These are phyloP conservation scores for Cutaneotrichosporon curvatum DNA, from an alignment of 1,284 basidiomycete species.

Conservation along the genomic window DNA sequence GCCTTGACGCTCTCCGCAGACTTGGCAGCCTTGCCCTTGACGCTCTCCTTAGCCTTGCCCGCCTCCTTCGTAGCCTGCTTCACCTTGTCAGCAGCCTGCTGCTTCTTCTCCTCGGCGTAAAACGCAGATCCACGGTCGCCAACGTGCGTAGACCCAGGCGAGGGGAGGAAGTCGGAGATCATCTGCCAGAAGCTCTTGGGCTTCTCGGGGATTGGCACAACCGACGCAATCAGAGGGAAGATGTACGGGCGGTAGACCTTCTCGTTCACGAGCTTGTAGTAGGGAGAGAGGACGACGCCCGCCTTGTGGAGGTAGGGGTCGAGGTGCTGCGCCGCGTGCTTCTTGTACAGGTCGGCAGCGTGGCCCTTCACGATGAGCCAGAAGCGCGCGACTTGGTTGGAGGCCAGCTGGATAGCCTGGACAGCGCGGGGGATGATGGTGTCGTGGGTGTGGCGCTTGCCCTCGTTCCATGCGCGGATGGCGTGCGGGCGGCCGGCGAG, in stretches of 20 bases:
- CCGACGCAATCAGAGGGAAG: constrained; percentile 22
- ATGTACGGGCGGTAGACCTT: constrained; percentile 34
- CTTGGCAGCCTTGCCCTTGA: not conserved
- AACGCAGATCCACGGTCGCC: constrained; percentile 5
- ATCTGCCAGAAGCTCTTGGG: constrained; percentile 32
- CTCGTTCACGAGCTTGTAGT: constrained; percentile 11
- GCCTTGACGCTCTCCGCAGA: not conserved
- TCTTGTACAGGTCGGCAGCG: constrained; percentile 20
- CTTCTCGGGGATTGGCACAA: constrained; percentile 26
- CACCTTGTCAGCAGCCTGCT: constrained; percentile 2
- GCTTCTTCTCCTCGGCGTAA: not conserved
- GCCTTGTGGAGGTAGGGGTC: constrained; percentile 25
- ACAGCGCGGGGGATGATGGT: constrained; percentile 15
- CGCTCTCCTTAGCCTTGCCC: constrained; percentile 3
- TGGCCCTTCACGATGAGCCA: constrained; percentile 22
- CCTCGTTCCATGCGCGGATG: constrained; percentile 21
- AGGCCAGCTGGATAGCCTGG: constrained; percentile 14
- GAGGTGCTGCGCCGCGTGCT: constrained; percentile 29
- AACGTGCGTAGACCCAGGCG: constrained; percentile 13
- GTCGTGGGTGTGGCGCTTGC: constrained; percentile 13
- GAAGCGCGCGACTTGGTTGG: not conserved
- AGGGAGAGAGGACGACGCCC: constrained; percentile 13
- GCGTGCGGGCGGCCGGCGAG: constrained; percentile 27
- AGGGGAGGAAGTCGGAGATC: constrained; percentile 32
- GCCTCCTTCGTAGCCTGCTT: constrained; percentile 14